Conservation (phyloP, 2,329 filamentous ascomycete species). For the Fusarium ambrosium region DNA sequence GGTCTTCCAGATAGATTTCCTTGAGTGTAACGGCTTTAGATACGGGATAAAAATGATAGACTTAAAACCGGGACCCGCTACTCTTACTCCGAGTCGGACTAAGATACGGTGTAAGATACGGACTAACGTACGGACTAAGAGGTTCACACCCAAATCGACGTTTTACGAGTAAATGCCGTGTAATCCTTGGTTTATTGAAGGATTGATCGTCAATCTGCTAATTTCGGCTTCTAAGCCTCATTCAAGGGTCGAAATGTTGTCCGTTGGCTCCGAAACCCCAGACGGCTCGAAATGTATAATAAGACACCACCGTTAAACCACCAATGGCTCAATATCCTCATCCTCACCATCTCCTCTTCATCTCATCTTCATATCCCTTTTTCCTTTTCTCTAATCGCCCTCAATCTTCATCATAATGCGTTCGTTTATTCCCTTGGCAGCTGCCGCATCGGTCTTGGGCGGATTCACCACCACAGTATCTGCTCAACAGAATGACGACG, state of each 20-base stretch:
- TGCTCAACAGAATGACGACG: slow-evolving; percentile 7
- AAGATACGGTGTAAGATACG: neutral
- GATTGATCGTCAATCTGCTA: neutral
- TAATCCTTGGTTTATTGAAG: neutral
- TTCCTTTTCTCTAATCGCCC: neutral
- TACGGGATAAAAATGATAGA: neutral
- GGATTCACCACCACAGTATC: neutral
- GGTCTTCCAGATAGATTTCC: neutral
- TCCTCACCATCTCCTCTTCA: neutral
- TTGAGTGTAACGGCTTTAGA: neutral
- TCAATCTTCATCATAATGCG: slow-evolving; percentile 3
- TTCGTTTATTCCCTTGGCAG: neutral
- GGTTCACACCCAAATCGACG: neutral
- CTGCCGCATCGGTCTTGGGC: neutral
- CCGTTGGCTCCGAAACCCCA: neutral
- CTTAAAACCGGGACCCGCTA: neutral
- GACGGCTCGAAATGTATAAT: neutral
- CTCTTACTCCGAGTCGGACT: neutral
- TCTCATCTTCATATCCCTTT: neutral
- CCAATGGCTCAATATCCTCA: neutral
- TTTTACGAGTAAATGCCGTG: neutral
- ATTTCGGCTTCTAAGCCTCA: slow-evolving; percentile 15
- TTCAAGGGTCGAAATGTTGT: neutral
- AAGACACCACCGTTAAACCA: neutral
- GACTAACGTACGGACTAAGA: slow-evolving; percentile 7